Evolutionary conservation across 768 basidiomycete species (phyloP).

Genomic region (Lactarius deliciosus): DNA sequence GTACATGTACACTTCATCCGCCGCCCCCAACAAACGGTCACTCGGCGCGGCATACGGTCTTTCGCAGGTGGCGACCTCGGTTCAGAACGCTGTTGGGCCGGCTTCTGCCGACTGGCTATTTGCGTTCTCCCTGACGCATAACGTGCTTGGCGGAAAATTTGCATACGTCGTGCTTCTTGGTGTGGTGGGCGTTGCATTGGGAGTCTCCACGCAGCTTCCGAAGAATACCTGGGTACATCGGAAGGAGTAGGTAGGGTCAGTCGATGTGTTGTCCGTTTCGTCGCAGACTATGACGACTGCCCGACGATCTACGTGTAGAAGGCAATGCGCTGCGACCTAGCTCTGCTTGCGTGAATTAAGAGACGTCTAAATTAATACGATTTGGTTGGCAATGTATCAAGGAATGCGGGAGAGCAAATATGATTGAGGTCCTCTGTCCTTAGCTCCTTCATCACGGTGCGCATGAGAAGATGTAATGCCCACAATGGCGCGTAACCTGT

Average conservation of each 20-base stretch:
- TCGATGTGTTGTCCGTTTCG: neutral
- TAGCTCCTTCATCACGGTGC: no score
- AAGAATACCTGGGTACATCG: neutral
- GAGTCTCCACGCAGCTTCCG: neutral
- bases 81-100: slow-evolving; percentile 49
- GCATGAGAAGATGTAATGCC: neutral
- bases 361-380: no score
- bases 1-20: slow-evolving; percentile 66
- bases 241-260: neutral
- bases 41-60: slow-evolving; percentile 67
- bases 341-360: neutral
- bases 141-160: slow-evolving; percentile 18
- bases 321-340: neutral
- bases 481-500: neutral
- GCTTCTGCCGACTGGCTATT: slow-evolving; percentile 61
- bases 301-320: neutral
- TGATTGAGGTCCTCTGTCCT: no score
- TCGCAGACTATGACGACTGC: neutral
- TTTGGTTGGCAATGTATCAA: no score
- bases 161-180: neutral
- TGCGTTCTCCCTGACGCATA: slow-evolving; percentile 52
- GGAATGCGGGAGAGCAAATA: no score
- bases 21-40: slow-evolving; percentile 61
- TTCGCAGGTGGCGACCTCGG: slow-evolving; percentile 38
- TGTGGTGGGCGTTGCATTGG: neutral